Evolutionary conservation across 192 early-diverging fungal species (phyloP).

Genomic region (Linnemannia zychae): DNA sequence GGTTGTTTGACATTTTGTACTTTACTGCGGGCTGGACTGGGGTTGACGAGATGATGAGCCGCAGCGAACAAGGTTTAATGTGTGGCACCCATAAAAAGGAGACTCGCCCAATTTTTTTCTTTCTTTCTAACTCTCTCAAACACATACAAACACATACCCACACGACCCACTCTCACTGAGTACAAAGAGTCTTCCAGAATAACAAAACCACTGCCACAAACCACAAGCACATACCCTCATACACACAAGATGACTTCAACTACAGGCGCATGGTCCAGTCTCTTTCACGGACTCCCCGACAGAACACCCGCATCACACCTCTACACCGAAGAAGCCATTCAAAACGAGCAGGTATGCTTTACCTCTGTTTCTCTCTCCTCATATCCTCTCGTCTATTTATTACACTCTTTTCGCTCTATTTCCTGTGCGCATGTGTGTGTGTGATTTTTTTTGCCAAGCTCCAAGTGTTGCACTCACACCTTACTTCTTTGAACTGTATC

Average conservation of each 20-base stretch:
- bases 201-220: background rate
- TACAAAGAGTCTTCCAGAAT: background rate
- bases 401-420: too few species aligned
- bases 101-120: background rate
- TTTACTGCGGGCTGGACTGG: background rate
- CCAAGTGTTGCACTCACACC: background rate
- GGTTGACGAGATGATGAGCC: background rate
- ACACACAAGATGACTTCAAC: constrained; percentile 35
- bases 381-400: background rate
- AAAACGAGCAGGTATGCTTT: constrained; percentile 29
- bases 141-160: background rate
- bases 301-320: constrained; percentile 27
- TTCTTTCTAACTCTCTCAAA: background rate
- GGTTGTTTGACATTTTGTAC: background rate
- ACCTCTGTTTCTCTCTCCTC: background rate
- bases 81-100: background rate
- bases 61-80: background rate
- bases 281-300: constrained; percentile 36
- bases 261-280: constrained; percentile 30
- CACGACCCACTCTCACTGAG: background rate
- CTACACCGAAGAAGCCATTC: constrained; percentile 44
- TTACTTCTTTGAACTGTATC: too few species aligned
- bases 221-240: background rate
- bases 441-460: background rate
- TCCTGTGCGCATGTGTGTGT: background rate